Evolutionary conservation across 129 eudicot genomes (phyloP), one percentile per base, ranked within the genome.

Genomic region (Ambrosia artemisiifolia): DNA sequence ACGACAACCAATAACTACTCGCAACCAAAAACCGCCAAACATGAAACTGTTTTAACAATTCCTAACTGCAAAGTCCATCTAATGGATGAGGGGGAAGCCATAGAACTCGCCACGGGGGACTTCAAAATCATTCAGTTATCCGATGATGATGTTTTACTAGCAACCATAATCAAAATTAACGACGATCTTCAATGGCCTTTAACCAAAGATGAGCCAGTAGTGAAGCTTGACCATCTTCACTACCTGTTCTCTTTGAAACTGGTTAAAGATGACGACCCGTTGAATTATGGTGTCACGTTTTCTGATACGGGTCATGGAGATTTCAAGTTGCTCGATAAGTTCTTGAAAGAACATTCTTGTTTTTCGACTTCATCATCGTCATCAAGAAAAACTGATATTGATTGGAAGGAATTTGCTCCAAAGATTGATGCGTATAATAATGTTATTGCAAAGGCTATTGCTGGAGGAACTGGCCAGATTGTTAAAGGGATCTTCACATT

Each of bases 321-420:
- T 71, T 78, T 85, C 73, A 82, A 49, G 10, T 59, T 67, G 64
- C 51, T 93, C 82, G 98, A 93, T 73, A 62, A 73, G 14, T 87
- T 84, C 73, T 84, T 93, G 72, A 85, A 63, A 28, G 87, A 82
- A 70, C 83, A 89, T 69, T 78, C 83, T 5, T 80, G 87, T 63
- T 84, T 86, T 69, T 75, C 87, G 30, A 71, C 69, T 9, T 65
- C 88, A 6, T 44, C 76, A 2, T 38, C 70, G 4, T 73, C 78
- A 33, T 43, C 64, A 2, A 75, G 82, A 46, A 75, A 83, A 34
- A 78, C 75, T 32, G 91, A 74, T 65, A 74, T 93, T 13, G 77
- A 93, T 57, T 93, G 98, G 98, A 87, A 87, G 67, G 96, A 93
- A 11, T 93, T 89, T 60, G 92, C 96, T 67, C 98, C 98, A 2